These are phyloP conservation scores for Salvia splendens DNA, from an alignment of 257 asterid species.

Conservation along the genomic window DNA sequence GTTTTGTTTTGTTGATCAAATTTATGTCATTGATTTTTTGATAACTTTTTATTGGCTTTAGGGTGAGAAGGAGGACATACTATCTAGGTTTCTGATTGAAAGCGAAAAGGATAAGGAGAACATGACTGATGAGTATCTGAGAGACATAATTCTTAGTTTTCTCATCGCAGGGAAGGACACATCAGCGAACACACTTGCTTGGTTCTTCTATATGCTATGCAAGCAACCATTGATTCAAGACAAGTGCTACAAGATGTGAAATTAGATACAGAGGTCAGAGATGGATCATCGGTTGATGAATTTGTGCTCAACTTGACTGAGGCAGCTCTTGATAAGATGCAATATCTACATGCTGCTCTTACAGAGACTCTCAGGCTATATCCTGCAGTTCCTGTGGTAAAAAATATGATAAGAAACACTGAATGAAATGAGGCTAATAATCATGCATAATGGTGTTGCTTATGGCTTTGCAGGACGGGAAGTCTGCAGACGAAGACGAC, in stretches of 20 bases:
- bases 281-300: slow-evolving; percentile 32
- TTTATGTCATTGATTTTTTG: not conserved
- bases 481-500: slow-evolving; percentile 48
- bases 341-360: slow-evolving; percentile 58
- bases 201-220: slow-evolving; percentile 68
- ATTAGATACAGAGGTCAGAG: slow-evolving; percentile 29
- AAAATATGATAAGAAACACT: too few species aligned
- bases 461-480: slow-evolving; percentile 45
- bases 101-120: slow-evolving; percentile 36
- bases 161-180: slow-evolving; percentile 64
- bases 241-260: slow-evolving; percentile 47
- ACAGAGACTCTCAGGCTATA: slow-evolving; percentile 62
- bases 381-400: slow-evolving; percentile 60
- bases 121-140: slow-evolving; percentile 48
- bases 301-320: slow-evolving; percentile 43
- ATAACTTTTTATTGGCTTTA: slow-evolving; percentile 10
- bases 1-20: not conserved
- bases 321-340: slow-evolving; percentile 51
- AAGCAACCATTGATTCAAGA: slow-evolving; percentile 52
- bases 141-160: slow-evolving; percentile 54
- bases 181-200: slow-evolving; percentile 52
- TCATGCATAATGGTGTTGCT: not conserved
- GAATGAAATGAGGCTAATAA: not conserved
- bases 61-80: slow-evolving; percentile 49
- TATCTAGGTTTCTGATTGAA: slow-evolving; percentile 55